Conservation (phyloP, 1,284 basidiomycete species). For the Tetrapyrgos nigripes region DNA sequence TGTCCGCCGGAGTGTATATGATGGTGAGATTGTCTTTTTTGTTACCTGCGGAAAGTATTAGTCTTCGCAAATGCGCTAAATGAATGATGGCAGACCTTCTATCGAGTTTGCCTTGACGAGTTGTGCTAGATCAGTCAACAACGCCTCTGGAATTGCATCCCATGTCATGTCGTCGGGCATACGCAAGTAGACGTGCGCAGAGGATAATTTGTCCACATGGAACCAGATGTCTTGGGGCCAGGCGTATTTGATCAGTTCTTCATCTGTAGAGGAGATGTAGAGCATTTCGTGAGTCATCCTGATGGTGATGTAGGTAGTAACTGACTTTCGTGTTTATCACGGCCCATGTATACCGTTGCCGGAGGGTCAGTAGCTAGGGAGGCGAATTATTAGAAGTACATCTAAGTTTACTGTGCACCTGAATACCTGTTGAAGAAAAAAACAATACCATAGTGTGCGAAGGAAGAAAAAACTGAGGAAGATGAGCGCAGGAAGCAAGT, state of each 20-base stretch:
- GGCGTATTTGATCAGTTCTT: conserved; percentile 83
- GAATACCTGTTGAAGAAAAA: conserved; percentile 66
- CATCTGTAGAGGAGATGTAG: not conserved
- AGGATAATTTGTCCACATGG: conserved; percentile 91
- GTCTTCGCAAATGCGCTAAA: not conserved
- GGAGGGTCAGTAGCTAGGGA: conserved; percentile 63
- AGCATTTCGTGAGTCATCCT: conserved; percentile 7
- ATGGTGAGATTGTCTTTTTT: conserved; percentile 95
- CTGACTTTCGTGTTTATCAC: conserved; percentile 96
- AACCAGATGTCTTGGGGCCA: conserved; percentile 86
- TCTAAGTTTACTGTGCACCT: not conserved
- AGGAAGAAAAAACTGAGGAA: not conserved
- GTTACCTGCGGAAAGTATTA: conserved; percentile 70
- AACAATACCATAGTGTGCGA: conserved; percentile 65
- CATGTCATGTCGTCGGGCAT: conserved; percentile 83
- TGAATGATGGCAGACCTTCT: conserved; percentile 67
- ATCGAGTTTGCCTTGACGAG: conserved; percentile 98
- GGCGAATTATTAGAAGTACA: conserved; percentile 2
- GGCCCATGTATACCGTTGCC: conserved; percentile 90
- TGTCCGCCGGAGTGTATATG: conserved; percentile 92
- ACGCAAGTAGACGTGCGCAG: conserved; percentile 93
- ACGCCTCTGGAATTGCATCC: conserved; percentile 84
- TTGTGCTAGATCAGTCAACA: conserved; percentile 90
- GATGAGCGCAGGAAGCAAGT: not conserved
- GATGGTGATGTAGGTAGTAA: conserved; percentile 22